Conservation (phyloP, 495 filamentous ascomycete species). For the Sporormia fimetaria region DNA sequence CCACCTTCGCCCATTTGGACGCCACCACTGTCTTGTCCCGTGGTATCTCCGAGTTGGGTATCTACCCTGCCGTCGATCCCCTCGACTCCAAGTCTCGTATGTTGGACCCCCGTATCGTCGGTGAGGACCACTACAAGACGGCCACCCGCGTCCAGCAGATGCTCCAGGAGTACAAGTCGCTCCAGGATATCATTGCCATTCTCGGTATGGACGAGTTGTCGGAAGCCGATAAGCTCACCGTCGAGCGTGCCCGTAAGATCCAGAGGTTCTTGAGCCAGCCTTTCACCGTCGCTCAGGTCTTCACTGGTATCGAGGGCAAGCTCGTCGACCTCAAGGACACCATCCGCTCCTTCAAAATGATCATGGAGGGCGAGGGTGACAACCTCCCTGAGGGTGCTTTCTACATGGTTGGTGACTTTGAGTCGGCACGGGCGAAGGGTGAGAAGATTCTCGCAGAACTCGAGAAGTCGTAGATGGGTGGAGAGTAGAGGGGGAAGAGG, state of each 20-base stretch:
- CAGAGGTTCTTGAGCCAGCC: conserved; percentile 99
- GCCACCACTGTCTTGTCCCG: conserved; percentile 99
- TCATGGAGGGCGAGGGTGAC: conserved; percentile 90
- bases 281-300: conserved; percentile 97
- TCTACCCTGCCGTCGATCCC: conserved; percentile 99
- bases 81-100: conserved; percentile 99
- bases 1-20: conserved; percentile 99
- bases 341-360: conserved; percentile 92
- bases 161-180: conserved; percentile 99
- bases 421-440: conserved; percentile 88
- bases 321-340: conserved; percentile 98
- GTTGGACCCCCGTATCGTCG: conserved; percentile 96
- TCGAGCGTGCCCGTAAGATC: conserved; percentile 99
- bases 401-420: conserved; percentile 97
- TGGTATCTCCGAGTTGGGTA: conserved; percentile 99
- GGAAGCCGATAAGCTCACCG: conserved; percentile 96
- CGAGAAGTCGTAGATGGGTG: conserved; percentile 44
- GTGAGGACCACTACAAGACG: conserved; percentile 92
- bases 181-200: conserved; percentile 99
- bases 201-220: conserved; percentile 99
- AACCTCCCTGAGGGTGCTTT: conserved; percentile 90
- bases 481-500: conserved; percentile 7
- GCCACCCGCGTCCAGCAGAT: conserved; percentile 95
- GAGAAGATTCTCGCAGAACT: conserved; percentile 98
- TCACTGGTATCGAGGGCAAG: conserved; percentile 95